Evolutionary conservation across 371 early-diverging fungal species (phyloP), one percentile per base, ranked within the genome.

Genomic region (Lichtheimia ornata): DNA sequence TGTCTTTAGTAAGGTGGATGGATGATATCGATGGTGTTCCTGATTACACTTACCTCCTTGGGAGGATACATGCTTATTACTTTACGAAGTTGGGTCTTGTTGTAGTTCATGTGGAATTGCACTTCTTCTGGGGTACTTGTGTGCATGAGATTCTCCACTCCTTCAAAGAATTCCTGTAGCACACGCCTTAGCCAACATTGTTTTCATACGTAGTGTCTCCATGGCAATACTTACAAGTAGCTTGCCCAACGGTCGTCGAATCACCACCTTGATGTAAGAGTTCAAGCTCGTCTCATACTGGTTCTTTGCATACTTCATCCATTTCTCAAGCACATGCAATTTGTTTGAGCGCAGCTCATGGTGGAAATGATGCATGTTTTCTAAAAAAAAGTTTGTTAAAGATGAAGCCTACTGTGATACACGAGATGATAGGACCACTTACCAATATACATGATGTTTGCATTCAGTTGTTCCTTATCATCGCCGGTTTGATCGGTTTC

Each of bases 331-430:
- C 52, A 85, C 58, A 72, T 78, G 61, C 66, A 88, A 73, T 78
- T 93, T 86, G 62, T 82, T 73, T 70, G 87, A 59, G 53, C 92
- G 85, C 50, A 94, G 66, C 56, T 91, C 90, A 7, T 88, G 84
- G 53, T 90, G 88, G 70, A 94, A 91, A 61, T 92, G 88, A 71
- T 96, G 95, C 94, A 94, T 94, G 65, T 96, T 96, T 73, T 96
- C 96, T 92, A 63, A 30, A 5, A 63, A 30, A 5, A 24, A 17
- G 3, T 11, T 35, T 11, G 35, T 9, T 35, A 2, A 35, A 35
- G 5, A 35, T 35, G 11, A 9, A 35, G 9, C 2, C 22, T 1
- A 35, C 35, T 2, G 9, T 35, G 35, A 9, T 6, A 35, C 35
- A 24, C 41, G 13, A n/a, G 22, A 25, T 22, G 18, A 17, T 22